A percentile compares a stretch with the other conserved stretches of the same genome.
Evolutionary conservation across 2,329 filamentous ascomycete genomes (phyloP).

Genomic region (Talaromyces funiculosus): DNA sequence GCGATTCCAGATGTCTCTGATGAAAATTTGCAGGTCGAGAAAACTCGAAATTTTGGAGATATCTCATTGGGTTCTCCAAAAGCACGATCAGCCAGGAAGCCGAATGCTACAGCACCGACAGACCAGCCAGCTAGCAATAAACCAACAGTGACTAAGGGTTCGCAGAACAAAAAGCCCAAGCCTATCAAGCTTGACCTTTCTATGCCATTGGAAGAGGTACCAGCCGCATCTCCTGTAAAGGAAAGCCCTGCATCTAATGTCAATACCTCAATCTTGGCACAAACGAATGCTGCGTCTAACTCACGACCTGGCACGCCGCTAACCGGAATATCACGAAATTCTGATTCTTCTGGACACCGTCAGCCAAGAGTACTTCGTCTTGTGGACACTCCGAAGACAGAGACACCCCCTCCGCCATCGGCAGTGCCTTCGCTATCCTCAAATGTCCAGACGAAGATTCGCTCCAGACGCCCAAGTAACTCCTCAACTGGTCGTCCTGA

Average conservation of each 20-base stretch:
- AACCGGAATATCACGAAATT: slow-evolving; percentile 32
- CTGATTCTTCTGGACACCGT: slow-evolving; percentile 34
- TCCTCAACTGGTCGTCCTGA: slow-evolving; percentile 55
- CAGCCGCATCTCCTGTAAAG: slow-evolving; percentile 19
- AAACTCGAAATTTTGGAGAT: slow-evolving; percentile 29
- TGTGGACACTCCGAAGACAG: slow-evolving; percentile 51
- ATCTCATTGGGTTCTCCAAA: slow-evolving; percentile 40
- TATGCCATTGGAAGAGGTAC: slow-evolving; percentile 16
- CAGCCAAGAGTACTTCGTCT: slow-evolving; percentile 52
- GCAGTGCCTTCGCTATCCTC: slow-evolving; percentile 30
- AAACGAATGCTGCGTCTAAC: slow-evolving; percentile 17
- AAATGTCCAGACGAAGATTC: slow-evolving; percentile 25
- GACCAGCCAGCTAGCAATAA: slow-evolving; percentile 16
- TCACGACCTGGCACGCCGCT: slow-evolving; percentile 48
- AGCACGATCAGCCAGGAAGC: slow-evolving; percentile 26
- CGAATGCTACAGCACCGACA: slow-evolving; percentile 20
- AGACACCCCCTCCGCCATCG: slow-evolving; percentile 31
- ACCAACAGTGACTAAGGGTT: slow-evolving; percentile 13
- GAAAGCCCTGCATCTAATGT: slow-evolving; percentile 20
- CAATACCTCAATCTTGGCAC: slow-evolving; percentile 17
- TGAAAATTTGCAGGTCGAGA: slow-evolving; percentile 19
- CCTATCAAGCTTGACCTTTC: slow-evolving; percentile 32
- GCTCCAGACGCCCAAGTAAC: slow-evolving; percentile 37
- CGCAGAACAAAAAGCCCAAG: slow-evolving; percentile 22
- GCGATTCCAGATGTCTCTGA: slow-evolving; percentile 21